These are phyloP conservation scores for Rehmannia glutinosa DNA, from an alignment of 257 asterid species.

Conservation along the genomic window DNA sequence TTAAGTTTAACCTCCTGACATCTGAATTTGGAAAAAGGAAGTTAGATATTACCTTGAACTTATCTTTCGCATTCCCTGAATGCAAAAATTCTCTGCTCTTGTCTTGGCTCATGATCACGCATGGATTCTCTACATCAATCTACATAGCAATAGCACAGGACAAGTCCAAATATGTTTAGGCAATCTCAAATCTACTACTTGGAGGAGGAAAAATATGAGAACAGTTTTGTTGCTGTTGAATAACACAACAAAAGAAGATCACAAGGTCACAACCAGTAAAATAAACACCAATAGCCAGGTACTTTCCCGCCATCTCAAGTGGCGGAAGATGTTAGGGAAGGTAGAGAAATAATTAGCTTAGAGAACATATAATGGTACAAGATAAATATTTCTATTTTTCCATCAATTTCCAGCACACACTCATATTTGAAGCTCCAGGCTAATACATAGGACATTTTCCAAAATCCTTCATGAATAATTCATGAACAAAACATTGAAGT, in stretches of 20 bases:
- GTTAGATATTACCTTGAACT: conserved; percentile 63
- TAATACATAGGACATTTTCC: neutral
- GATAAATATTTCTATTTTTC: neutral
- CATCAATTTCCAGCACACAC: neutral
- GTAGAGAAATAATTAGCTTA: neutral
- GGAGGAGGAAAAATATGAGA: neutral
- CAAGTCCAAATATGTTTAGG: conserved; percentile 5
- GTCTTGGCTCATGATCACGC: conserved; percentile 95
- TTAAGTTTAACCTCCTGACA: neutral
- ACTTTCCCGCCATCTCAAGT: neutral
- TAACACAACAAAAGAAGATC: neutral
- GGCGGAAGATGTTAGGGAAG: neutral
- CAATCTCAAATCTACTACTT: neutral
- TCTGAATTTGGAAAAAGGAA: conserved; percentile 10
- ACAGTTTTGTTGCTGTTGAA: neutral
- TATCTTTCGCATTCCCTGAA: conserved; percentile 83
- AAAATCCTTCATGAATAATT: neutral
- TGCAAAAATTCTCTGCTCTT: conserved; percentile 96
- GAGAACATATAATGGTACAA: neutral
- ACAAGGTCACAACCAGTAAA: conserved; percentile 1
- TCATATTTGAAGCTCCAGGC: neutral
- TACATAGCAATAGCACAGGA: conserved; percentile 31
- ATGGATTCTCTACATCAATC: conserved; percentile 99
- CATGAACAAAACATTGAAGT: neutral
- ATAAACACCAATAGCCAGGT: neutral